A percentile compares a stretch with the other conserved stretches of the same genome.
phyloP scores from a whole-genome alignment of 331 rosid species.

The Stylosanthes scabra region DNA sequence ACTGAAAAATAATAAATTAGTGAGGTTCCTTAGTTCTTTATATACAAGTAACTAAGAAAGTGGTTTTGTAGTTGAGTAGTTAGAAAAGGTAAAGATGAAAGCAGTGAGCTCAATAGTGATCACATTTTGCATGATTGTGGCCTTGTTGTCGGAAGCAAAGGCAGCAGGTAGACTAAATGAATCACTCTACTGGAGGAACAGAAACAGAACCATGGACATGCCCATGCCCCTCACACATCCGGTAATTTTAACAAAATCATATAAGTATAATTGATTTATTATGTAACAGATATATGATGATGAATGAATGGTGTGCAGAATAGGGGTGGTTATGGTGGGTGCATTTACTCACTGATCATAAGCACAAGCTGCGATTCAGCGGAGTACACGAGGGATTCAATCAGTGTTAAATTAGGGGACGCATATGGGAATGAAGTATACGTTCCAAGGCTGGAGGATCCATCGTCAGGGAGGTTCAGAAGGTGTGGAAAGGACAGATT shows the following conservation, averaged over 20 bases:
- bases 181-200: too few species aligned
- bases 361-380: slow-evolving; percentile 70
- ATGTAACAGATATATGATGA: not conserved
- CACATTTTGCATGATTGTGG: slow-evolving; percentile 33
- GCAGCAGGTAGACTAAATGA: not conserved
- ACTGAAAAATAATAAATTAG: not conserved
- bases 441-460: slow-evolving; percentile 54
- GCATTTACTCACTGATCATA: slow-evolving; percentile 57
- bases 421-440: slow-evolving; percentile 66
- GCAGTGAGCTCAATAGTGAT: slow-evolving; percentile 26
- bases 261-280: too few species aligned
- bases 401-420: slow-evolving; percentile 69
- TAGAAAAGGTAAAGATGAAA: slow-evolving; percentile 10
- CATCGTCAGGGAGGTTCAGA: slow-evolving; percentile 47
- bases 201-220: too few species aligned
- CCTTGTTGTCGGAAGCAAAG: slow-evolving; percentile 41
- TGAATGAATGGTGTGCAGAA: slow-evolving; percentile 37
- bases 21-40: too few species aligned
- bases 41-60: too few species aligned
- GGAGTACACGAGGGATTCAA: slow-evolving; percentile 58
- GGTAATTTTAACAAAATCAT: slow-evolving; percentile 21
- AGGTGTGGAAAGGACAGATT: slow-evolving; percentile 47
- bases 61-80: too few species aligned
- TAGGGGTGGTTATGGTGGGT: slow-evolving; percentile 27
- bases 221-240: slow-evolving; percentile 1